These are phyloP conservation scores for Fusarium sp. DNA, from an alignment of 2,329 filamentous ascomycete species.

Conservation along the genomic window DNA sequence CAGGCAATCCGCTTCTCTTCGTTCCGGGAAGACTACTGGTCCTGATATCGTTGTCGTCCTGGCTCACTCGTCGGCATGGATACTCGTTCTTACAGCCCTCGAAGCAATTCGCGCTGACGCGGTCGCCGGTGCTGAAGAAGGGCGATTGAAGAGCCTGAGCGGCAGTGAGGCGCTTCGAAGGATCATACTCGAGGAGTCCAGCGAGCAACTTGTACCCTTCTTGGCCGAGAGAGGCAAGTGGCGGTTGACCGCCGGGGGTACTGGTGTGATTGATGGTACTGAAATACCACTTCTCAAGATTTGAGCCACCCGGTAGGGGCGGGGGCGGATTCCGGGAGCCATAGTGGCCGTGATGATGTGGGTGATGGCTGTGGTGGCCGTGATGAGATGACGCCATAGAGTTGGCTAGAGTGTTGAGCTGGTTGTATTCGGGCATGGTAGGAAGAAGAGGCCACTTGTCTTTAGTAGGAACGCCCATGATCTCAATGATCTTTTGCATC, in stretches of 20 bases:
- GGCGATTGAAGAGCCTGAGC: constrained; percentile 89
- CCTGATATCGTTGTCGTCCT: constrained; percentile 97
- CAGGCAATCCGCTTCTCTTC: constrained; percentile 86
- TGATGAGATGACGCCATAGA: constrained; percentile 61
- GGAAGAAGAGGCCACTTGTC: constrained; percentile 88
- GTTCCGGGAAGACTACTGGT: constrained; percentile 90
- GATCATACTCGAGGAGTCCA: constrained; percentile 91
- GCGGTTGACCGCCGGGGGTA: constrained; percentile 51
- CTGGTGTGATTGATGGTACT: constrained; percentile 73
- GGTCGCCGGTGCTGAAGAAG: constrained; percentile 84
- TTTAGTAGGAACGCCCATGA: constrained; percentile 90
- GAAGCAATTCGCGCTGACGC: constrained; percentile 86
- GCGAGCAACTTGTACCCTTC: constrained; percentile 88
- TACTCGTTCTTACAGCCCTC: constrained; percentile 91
- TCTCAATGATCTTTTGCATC: constrained; percentile 99
- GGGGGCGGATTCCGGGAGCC: constrained; percentile 56
- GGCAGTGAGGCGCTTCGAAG: constrained; percentile 87
- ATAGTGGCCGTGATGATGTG: constrained; percentile 60
- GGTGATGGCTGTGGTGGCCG: constrained; percentile 54
- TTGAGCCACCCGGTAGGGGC: constrained; percentile 53
- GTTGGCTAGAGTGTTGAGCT: constrained; percentile 71
- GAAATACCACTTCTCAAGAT: constrained; percentile 85
- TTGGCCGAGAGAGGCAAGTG: constrained; percentile 72
- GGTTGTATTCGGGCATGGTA: constrained; percentile 87
- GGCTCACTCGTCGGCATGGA: constrained; percentile 87